Percentiles rank a stretch among this genome's conserved stretches.
Evolutionary conservation across 2,329 filamentous ascomycete genomes (phyloP).

Genomic region (Leptodontidium sp.): DNA sequence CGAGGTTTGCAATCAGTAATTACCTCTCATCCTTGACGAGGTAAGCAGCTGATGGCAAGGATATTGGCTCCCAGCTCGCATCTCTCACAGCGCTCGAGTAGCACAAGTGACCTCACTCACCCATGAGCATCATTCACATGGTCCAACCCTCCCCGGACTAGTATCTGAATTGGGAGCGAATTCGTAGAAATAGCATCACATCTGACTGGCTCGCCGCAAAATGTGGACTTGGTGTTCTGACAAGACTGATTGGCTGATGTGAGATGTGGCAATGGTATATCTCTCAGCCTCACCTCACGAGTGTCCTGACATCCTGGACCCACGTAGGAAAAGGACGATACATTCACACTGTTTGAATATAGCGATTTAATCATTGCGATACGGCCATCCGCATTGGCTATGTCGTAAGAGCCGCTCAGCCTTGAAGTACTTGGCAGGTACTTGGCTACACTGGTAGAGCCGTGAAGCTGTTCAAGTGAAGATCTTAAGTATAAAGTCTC

Average conservation of each 20-base stretch:
- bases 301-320: not conserved
- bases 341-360: not conserved
- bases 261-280: slow-evolving; percentile 2
- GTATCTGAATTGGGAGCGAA: not conserved
- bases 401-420: slow-evolving; percentile 8
- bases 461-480: not conserved
- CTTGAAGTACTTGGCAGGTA: not conserved
- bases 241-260: slow-evolving; percentile 15
- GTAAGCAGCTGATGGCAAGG: too few species aligned
- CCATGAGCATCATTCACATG: not conserved
- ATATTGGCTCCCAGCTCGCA: too few species aligned
- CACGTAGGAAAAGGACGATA: not conserved
- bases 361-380: not conserved
- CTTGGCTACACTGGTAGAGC: not conserved
- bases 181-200: not conserved
- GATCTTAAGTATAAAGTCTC: not conserved
- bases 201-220: slow-evolving; percentile 11
- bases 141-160: not conserved
- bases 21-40: too few species aligned
- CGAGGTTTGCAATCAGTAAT: too few species aligned
- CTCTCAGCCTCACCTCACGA: slow-evolving; percentile 6
- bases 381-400: not conserved
- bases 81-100: too few species aligned
- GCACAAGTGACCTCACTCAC: not conserved
- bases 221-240: not conserved